These are phyloP conservation scores for Tricholomella constricta DNA, from an alignment of 768 basidiomycete genomes.

Conservation along the genomic window DNA sequence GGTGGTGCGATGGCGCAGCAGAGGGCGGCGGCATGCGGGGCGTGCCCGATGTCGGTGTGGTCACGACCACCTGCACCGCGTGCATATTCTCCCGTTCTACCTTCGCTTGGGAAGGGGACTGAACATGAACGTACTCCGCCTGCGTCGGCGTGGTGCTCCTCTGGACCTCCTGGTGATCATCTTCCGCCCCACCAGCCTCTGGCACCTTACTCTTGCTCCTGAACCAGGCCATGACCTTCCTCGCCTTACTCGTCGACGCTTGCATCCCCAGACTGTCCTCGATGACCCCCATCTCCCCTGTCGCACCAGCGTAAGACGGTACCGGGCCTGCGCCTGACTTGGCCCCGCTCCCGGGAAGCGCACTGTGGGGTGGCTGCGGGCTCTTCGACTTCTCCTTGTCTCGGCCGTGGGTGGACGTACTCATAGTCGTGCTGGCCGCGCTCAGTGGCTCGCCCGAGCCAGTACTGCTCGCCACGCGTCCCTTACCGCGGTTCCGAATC, in stretches of 20 bases:
- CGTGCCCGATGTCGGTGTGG: slow-evolving; percentile 33
- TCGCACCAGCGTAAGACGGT: slow-evolving; percentile 17
- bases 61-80: slow-evolving; percentile 43
- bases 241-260: slow-evolving; percentile 84
- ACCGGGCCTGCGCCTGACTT: slow-evolving; percentile 13
- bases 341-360: slow-evolving; percentile 6
- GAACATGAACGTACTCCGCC: slow-evolving; percentile 22
- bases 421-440: too few species aligned
- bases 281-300: slow-evolving; percentile 28
- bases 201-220: slow-evolving; percentile 64
- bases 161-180: slow-evolving; percentile 20
- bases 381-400: not conserved
- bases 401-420: not conserved
- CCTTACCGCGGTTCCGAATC: slow-evolving; percentile 45
- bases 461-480: slow-evolving; percentile 30
- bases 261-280: slow-evolving; percentile 43
- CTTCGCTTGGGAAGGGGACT: too few species aligned
- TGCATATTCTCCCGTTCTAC: slow-evolving; percentile 11
- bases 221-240: slow-evolving; percentile 99
- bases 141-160: slow-evolving; percentile 30
- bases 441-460: too few species aligned
- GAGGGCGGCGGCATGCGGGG: slow-evolving; percentile 26
- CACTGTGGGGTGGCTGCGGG: slow-evolving; percentile 13
- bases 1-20: slow-evolving; percentile 27
- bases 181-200: slow-evolving; percentile 33